phyloP scores from a whole-genome alignment of 2,329 filamentous ascomycete species.

The Ciborinia camelliae region DNA sequence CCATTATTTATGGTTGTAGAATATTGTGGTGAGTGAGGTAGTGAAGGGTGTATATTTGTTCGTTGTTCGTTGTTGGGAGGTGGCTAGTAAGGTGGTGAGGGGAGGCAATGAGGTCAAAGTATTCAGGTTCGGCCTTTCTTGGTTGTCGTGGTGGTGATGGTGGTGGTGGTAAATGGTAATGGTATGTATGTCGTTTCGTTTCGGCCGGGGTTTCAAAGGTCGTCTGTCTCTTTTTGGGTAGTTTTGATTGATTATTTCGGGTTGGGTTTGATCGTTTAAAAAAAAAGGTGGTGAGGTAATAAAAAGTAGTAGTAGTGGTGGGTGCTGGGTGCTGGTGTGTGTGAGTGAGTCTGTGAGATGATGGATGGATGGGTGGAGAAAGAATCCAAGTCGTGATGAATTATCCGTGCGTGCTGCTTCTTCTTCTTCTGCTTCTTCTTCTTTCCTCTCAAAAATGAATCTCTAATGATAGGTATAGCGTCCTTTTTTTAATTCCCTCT shows the following conservation, averaged over 20 bases:
- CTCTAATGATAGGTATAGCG: neutral
- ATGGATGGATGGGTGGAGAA: constrained; percentile 3
- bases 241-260: constrained; percentile 9
- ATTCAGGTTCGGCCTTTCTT: neutral
- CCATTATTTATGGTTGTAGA: neutral
- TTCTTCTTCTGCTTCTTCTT: too few relatives aligned
- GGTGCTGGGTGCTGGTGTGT: too few relatives aligned
- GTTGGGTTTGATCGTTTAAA: neutral
- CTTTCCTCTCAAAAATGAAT: neutral
- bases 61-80: neutral
- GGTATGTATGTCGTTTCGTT: neutral
- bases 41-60: constrained; percentile 7
- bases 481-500: too few relatives aligned
- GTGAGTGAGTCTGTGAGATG: too few relatives aligned
- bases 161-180: neutral
- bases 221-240: constrained; percentile 8
- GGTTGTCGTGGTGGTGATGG: neutral
- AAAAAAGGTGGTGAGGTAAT: constrained; percentile 1
- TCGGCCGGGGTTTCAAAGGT: neutral
- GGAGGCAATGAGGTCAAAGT: constrained; percentile 10
- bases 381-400: neutral
- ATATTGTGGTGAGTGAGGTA: neutral
- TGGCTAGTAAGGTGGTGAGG: neutral
- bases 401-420: too few relatives aligned
- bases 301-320: neutral